Evolutionary conservation across 352 stramenopile species (phyloP), one percentile per base, ranked within the genome.

Genomic region (Globisporangium abappressorium): DNA sequence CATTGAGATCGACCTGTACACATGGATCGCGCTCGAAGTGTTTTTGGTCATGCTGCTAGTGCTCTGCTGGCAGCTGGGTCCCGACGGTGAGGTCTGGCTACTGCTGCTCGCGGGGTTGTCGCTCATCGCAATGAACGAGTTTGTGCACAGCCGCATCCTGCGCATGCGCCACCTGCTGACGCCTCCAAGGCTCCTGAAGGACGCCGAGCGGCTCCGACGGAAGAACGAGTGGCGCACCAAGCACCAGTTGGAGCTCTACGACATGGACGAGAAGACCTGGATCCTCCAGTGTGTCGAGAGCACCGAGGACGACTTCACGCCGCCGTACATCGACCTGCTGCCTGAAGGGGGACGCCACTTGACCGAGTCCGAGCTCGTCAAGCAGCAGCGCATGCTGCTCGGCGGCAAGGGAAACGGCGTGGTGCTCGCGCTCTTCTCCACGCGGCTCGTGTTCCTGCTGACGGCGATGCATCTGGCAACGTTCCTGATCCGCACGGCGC

Each of bases 1-100:
- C 3, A 90, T 93, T 47, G 79, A 89, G 70, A 89, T 93, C 65
- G 85, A 93, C 60, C 67, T 83, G 68, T 64, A 78, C 26, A 93
- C 85, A 51, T 93, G 85, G 85, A 22, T 91, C 38, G 80, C 78
- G 15, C 73, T 90, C n/a, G 81, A 80, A 30, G 20, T 86, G 5
- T 74, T 85, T 8, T 72, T 92, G 15, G 79, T 92, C 22, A 22
- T 41, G 22, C 34, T 85, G 15, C 62, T 91, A 4, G 62, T 82
- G 1, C 41, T 84, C 7, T 91, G 82, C 62, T 89, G 77, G 71
- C 62, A 70, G 28, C 34, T 75, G 0, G 81, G 80, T 18, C 63
- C 68, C 0, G 51, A 66, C 0, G 79, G 76, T 26, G 82, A 90
- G 62, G 70, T 90, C 3, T 75, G 58, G 43, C 61, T 87, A 15